These are phyloP conservation scores for Acrocalymma vagum DNA, from an alignment of 2,329 filamentous ascomycete genomes.

Conservation along the genomic window DNA sequence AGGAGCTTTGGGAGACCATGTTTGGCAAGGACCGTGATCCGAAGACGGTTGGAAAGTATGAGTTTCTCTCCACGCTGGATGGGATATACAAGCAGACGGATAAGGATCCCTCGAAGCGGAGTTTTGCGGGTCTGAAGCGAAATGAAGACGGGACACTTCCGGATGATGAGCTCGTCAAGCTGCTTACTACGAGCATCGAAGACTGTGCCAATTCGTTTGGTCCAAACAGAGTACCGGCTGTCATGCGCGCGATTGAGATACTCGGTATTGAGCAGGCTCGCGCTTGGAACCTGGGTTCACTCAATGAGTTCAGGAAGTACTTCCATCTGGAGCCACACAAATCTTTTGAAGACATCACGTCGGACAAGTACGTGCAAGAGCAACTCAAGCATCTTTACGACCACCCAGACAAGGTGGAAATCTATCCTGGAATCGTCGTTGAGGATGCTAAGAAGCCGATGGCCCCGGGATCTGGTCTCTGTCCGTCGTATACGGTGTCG, in stretches of 20 bases:
- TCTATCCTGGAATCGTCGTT: constrained; percentile 80
- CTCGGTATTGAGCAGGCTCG: constrained; percentile 81
- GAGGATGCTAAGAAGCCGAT: constrained; percentile 80
- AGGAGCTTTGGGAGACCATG: constrained; percentile 58
- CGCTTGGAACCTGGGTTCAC: constrained; percentile 77
- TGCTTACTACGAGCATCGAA: constrained; percentile 74
- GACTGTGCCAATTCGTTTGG: constrained; percentile 72
- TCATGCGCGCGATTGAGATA: constrained; percentile 79
- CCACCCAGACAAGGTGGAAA: constrained; percentile 80
- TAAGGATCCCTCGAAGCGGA: constrained; percentile 72
- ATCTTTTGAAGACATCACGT: constrained; percentile 85
- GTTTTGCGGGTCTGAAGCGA: constrained; percentile 72
- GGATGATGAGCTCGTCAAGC: constrained; percentile 79
- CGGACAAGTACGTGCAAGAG: constrained; percentile 74
- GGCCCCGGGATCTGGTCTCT: constrained; percentile 73
- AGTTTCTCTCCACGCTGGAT: constrained; percentile 70
- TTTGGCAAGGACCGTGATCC: constrained; percentile 59
- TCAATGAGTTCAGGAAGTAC: constrained; percentile 88
- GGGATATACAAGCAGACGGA: constrained; percentile 69
- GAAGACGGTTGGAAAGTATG: constrained; percentile 63
- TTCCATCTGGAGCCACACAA: constrained; percentile 79
- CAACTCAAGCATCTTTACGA: constrained; percentile 69
- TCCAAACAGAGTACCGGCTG: constrained; percentile 74
- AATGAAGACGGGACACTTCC: constrained; percentile 72
- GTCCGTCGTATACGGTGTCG: constrained; percentile 78